Base-by-base conservation (phyloP, 495 filamentous ascomycete species). In the Tirmania nivea region DNA sequence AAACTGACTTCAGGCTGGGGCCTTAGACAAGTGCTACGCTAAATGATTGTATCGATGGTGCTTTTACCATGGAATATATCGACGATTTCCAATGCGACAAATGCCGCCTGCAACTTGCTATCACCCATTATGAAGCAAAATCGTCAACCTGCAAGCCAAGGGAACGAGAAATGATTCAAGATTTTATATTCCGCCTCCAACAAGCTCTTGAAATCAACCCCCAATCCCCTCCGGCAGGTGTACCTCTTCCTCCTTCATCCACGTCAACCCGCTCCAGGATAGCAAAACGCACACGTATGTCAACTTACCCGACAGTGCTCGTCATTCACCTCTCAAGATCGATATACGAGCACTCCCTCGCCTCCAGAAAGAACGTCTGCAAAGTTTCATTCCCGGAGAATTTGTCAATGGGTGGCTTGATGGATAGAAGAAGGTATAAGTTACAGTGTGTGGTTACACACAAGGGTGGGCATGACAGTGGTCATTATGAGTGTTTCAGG, bases 401-500 rank as follows among this genome's bases (percentile, higher is more conserved):
- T 7, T 69, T 96, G 17, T 74, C 80, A 0, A 70, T 99, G 8
- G 90, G 90, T 16, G 79, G 86, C 2, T 72, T 96, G 16, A 68
- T 92, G 17, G 76, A 78, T 51, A 79, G 79, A 56, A 81, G 76
- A 54, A 81, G 74, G 58, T 99, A 93, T 70, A 85, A 80, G 59
- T 74, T 99, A 3, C 77, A 92, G 2, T 84, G 81, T 10, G 78
- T 93, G 45, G 82, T 99, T 50, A 90, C 83, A 31, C 90, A 99
- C 63, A 94, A 93, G 62, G 90, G 90, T 17, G 92, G 83, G 55
- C 90, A 99, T 67, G 79, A 94, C 59, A 93, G 85, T 55, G 90
- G 90, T 1, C 90, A 99, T 65, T 99, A 99, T 67, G 90, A 99
- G 65, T 85, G 87, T 1, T 96, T 96, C 68, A 76, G 90, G 34